Evolutionary conservation across 352 stramenopile species (phyloP).

Genomic region (Blastocystis sp.): DNA sequence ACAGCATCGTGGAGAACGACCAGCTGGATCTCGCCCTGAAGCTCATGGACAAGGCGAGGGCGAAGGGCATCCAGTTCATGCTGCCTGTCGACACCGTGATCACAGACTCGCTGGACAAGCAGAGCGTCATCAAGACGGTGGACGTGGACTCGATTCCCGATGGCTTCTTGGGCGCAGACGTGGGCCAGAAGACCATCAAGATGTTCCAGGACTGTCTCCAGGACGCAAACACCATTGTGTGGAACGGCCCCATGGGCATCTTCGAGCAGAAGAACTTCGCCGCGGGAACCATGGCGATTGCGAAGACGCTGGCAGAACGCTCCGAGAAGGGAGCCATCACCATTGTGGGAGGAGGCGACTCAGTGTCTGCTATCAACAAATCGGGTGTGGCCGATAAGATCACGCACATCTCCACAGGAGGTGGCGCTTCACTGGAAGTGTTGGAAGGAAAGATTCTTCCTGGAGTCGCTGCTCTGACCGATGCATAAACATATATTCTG

Average conservation of each 20-base stretch:
- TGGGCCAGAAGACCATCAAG: constrained; percentile 84
- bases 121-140: constrained; percentile 76
- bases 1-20: constrained; percentile 84
- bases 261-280: constrained; percentile 98
- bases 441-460: constrained; percentile 96
- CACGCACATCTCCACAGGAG: constrained; percentile 87
- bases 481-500: constrained; percentile 69
- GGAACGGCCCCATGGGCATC: constrained; percentile 99
- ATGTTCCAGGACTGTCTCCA: constrained; percentile 74
- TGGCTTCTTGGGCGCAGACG: constrained; percentile 95
- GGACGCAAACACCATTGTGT: constrained; percentile 89
- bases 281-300: constrained; percentile 66
- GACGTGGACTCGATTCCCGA: constrained; percentile 83
- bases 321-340: constrained; percentile 85
- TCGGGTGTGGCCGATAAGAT: constrained; percentile 75
- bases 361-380: constrained; percentile 76
- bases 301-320: constrained; percentile 79
- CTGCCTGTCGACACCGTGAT: constrained; percentile 94
- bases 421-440: constrained; percentile 93
- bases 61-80: constrained; percentile 92
- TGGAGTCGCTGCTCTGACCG: constrained; percentile 87
- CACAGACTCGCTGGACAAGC: constrained; percentile 85
- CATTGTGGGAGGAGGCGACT: constrained; percentile 97
- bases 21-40: constrained; percentile 74
- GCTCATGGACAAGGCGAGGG: constrained; percentile 92